Evolutionary conservation across 2,329 filamentous ascomycete species (phyloP).

Genomic region (Fusarium buxicola): DNA sequence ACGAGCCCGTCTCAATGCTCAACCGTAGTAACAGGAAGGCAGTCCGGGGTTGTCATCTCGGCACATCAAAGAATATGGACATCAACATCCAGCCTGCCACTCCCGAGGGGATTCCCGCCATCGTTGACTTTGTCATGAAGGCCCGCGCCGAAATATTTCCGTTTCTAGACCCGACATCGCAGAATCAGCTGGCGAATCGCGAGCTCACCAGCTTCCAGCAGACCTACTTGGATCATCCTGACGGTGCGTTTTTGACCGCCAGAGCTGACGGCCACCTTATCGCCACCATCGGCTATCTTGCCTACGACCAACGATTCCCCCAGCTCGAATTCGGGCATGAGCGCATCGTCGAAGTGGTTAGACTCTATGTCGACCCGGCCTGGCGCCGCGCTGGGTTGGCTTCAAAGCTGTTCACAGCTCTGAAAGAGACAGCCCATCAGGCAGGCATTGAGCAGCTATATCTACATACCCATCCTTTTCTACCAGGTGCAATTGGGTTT

Average conservation of each 20-base stretch:
- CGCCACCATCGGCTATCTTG: slow-evolving; percentile 43
- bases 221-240: slow-evolving; percentile 39
- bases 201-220: slow-evolving; percentile 39
- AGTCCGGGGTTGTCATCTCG: background rate
- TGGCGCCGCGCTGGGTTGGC: slow-evolving; percentile 46
- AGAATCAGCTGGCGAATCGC: slow-evolving; percentile 16
- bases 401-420: slow-evolving; percentile 34
- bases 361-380: slow-evolving; percentile 44
- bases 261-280: slow-evolving; percentile 25
- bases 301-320: slow-evolving; percentile 44
- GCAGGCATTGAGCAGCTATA: slow-evolving; percentile 40
- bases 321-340: slow-evolving; percentile 31
- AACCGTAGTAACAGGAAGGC: background rate
- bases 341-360: slow-evolving; percentile 43
- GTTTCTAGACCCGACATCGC: slow-evolving; percentile 37
- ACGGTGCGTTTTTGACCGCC: slow-evolving; percentile 41
- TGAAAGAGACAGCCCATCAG: slow-evolving; percentile 29
- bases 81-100: slow-evolving; percentile 30
- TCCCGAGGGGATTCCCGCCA: slow-evolving; percentile 34
- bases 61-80: background rate
- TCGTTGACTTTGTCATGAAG: slow-evolving; percentile 39
- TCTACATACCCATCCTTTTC: slow-evolving; percentile 47
- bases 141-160: slow-evolving; percentile 47
- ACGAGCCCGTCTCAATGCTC: background rate
- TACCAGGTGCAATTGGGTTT: slow-evolving; percentile 42